Conservation (phyloP, 495 filamentous ascomycete species). For the Cercophora newfieldiana region DNA sequence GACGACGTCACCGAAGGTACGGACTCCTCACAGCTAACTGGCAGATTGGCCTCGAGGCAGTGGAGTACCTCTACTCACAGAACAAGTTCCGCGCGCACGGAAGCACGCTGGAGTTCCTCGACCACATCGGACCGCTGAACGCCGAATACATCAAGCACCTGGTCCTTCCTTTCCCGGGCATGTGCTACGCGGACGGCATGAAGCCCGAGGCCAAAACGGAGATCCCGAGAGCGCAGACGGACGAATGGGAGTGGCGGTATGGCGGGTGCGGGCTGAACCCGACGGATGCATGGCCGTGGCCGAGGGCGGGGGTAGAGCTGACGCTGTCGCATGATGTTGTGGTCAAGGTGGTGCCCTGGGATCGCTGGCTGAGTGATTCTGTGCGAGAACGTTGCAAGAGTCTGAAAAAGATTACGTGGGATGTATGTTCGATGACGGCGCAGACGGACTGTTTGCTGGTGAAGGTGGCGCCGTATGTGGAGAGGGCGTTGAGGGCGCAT, state of each 20-base stretch:
- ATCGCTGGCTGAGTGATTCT: no score
- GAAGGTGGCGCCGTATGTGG: neutral
- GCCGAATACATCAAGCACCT: neutral
- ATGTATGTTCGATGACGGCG: neutral
- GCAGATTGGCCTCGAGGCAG: neutral
- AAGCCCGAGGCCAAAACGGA: neutral
- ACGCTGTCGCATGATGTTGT: no score
- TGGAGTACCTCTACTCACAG: neutral
- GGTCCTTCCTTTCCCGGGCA: neutral
- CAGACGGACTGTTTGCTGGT: no score
- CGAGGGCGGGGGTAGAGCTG: no score
- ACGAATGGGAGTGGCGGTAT: neutral
- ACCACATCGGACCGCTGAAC: neutral
- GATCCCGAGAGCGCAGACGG: neutral
- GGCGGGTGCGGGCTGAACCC: no score
- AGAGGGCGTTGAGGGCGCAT: neutral
- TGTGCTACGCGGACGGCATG: neutral
- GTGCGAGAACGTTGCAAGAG: no score
- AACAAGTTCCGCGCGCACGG: neutral
- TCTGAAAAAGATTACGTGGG: neutral
- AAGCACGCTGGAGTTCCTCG: neutral
- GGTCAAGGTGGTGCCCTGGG: no score
- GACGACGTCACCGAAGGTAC: neutral
- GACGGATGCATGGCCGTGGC: no score
- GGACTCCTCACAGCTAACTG: neutral